Evolutionary conservation across 2,329 filamentous ascomycete species (phyloP).

Genomic region (Tolypocladium inflatum): DNA sequence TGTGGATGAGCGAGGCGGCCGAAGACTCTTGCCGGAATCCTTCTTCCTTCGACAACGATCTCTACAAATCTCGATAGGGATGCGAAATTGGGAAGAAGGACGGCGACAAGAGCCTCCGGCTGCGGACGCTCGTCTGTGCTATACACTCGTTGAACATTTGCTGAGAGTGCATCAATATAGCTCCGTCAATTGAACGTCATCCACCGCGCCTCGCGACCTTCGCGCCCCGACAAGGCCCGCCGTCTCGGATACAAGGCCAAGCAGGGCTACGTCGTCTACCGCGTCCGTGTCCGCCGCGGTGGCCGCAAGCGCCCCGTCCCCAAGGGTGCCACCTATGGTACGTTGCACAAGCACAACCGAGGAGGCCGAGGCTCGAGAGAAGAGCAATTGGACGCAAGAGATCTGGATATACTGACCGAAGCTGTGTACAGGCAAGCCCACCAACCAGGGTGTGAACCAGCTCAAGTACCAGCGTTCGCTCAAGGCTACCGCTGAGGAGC

Average conservation of each 20-base stretch:
- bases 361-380: neutral
- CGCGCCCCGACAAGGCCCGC: conserved; percentile 98
- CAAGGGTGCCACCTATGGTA: conserved; percentile 99
- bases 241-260: conserved; percentile 99
- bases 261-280: conserved; percentile 99
- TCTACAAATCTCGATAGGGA: neutral
- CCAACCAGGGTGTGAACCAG: conserved; percentile 99
- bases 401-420: conserved; percentile 8
- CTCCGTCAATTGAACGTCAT: conserved; percentile 99
- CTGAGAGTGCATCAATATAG: conserved; percentile 99
- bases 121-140: conserved; percentile 40
- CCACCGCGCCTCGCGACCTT: conserved; percentile 96
- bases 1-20: conserved; percentile 23
- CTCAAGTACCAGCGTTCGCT: conserved; percentile 99
- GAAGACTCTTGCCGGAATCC: neutral
- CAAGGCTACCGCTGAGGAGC: conserved; percentile 96
- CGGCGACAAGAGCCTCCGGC: neutral
- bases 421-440: conserved; percentile 76
- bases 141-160: conserved; percentile 99
- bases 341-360: conserved; percentile 18
- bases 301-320: conserved; percentile 93
- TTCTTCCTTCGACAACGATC: conserved; percentile 4
- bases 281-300: conserved; percentile 94
- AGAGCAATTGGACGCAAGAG: neutral
- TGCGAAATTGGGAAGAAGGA: neutral